phyloP scores from a whole-genome alignment of 1,139 yeast species.

The Tardiomyces digboiensis region DNA sequence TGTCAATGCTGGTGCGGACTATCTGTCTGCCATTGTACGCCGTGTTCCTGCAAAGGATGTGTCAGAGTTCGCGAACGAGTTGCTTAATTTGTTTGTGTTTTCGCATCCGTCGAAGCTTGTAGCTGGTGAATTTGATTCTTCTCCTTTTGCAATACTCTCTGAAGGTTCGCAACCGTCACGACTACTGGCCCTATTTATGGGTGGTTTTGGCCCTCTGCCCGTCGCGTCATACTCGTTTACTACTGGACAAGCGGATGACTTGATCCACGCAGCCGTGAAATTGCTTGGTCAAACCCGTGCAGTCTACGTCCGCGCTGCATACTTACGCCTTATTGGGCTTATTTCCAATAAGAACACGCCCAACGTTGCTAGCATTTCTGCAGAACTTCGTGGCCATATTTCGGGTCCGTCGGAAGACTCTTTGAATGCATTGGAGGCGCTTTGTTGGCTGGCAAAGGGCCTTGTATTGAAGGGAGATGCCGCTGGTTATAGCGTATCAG shows the following conservation, averaged over 20 bases:
- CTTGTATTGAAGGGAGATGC: slow-evolving; percentile 49
- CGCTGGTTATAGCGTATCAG: slow-evolving; percentile 33
- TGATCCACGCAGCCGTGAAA: background rate
- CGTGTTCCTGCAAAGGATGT: background rate
- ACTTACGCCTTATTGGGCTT: slow-evolving; percentile 10
- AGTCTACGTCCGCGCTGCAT: slow-evolving; percentile 11
- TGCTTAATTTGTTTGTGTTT: background rate
- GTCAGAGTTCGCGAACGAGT: background rate
- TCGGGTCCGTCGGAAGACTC: background rate
- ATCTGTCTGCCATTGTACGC: background rate
- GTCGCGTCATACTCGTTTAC: background rate
- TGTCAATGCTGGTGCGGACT: background rate
- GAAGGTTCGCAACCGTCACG: background rate
- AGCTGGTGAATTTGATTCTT: background rate
- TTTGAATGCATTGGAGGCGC: slow-evolving; percentile 38
- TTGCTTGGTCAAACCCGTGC: slow-evolving; percentile 2
- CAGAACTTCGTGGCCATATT: background rate
- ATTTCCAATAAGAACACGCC: slow-evolving; percentile 10
- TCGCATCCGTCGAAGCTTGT: background rate
- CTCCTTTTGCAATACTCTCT: background rate
- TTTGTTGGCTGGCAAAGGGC: slow-evolving; percentile 67
- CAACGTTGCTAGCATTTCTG: background rate
- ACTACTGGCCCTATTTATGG: background rate
- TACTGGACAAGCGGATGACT: background rate
- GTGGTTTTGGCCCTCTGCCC: background rate